phyloP scores from a whole-genome alignment of 352 stramenopile species.

The Phytophthora cryptogea region DNA sequence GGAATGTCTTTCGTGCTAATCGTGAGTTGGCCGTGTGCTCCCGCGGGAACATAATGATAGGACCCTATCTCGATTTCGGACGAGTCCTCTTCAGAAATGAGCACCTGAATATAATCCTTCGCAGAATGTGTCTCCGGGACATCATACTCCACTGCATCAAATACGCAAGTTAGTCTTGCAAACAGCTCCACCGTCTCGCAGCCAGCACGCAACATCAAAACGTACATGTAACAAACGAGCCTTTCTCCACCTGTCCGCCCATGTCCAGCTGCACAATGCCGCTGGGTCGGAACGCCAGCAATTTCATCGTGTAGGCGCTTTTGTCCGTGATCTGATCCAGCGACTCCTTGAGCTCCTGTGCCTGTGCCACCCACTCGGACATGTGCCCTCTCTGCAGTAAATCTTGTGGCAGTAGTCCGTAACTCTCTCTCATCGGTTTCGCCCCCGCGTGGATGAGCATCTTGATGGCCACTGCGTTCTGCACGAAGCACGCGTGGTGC shows the following conservation, averaged over 20 bases:
- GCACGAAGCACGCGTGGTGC: constrained; percentile 80
- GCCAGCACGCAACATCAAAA: neutral
- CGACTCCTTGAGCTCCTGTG: constrained; percentile 75
- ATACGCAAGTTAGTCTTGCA: constrained; percentile 9
- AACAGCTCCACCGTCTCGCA: constrained; percentile 2
- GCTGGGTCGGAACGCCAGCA: constrained; percentile 80
- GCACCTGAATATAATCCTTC: constrained; percentile 88
- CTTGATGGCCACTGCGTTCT: constrained; percentile 71
- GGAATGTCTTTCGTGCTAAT: constrained; percentile 78
- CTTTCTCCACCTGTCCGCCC: constrained; percentile 84
- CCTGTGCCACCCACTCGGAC: constrained; percentile 68
- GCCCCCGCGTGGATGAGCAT: constrained; percentile 80
- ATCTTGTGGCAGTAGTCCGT: constrained; percentile 79
- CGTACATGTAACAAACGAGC: constrained; percentile 81
- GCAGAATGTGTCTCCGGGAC: constrained; percentile 79
- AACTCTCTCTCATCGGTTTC: constrained; percentile 69
- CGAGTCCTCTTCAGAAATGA: constrained; percentile 77
- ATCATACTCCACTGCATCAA: constrained; percentile 72
- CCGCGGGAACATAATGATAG: constrained; percentile 73
- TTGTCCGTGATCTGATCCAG: constrained; percentile 71
- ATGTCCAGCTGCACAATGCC: constrained; percentile 86
- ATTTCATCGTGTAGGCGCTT: constrained; percentile 67
- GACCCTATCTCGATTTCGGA: constrained; percentile 76
- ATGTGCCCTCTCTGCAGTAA: constrained; percentile 71
- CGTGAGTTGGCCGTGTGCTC: constrained; percentile 69